phyloP scores from a whole-genome alignment of 1,284 basidiomycete species.

The Ceratorhiza oryzae-sativae region DNA sequence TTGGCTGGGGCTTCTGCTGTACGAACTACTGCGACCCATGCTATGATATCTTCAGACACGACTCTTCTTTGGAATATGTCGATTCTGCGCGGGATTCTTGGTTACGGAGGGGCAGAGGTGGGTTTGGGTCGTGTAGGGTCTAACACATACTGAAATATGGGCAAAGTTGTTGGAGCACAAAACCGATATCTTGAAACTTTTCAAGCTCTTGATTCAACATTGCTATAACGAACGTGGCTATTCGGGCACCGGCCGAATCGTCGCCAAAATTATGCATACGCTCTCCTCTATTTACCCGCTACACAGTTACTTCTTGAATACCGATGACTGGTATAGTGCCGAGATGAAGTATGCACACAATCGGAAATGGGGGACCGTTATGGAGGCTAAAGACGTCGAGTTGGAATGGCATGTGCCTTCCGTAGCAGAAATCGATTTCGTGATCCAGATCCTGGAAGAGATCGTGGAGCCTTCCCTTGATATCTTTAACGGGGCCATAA shows the following conservation, averaged over 20 bases:
- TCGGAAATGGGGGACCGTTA: constrained; percentile 85
- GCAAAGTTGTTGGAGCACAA: constrained; percentile 74
- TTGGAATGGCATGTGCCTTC: constrained; percentile 91
- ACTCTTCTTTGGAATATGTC: constrained; percentile 92
- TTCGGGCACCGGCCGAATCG: constrained; percentile 78
- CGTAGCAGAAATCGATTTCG: constrained; percentile 78
- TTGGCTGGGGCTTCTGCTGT: constrained; percentile 92
- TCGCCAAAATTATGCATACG: constrained; percentile 80
- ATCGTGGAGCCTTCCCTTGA: constrained; percentile 72
- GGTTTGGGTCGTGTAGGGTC: constrained; percentile 45
- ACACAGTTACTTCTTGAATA: constrained; percentile 85
- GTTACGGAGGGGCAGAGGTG: constrained; percentile 71
- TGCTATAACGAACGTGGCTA: constrained; percentile 93
- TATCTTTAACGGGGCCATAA: constrained; percentile 71
- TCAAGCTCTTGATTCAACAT: constrained; percentile 75
- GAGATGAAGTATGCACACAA: constrained; percentile 79
- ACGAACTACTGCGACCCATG: constrained; percentile 82
- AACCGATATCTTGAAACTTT: constrained; percentile 69
- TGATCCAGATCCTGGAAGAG: constrained; percentile 77
- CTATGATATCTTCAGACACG: constrained; percentile 85
- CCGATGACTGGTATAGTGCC: constrained; percentile 78
- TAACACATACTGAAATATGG: constrained; percentile 33
- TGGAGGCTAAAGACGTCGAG: constrained; percentile 75
- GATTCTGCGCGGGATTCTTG: constrained; percentile 79
- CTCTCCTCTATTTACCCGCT: constrained; percentile 80